phyloP scores from a whole-genome alignment of 73 alveolate genomes.

The Paraurostyla sp. region DNA sequence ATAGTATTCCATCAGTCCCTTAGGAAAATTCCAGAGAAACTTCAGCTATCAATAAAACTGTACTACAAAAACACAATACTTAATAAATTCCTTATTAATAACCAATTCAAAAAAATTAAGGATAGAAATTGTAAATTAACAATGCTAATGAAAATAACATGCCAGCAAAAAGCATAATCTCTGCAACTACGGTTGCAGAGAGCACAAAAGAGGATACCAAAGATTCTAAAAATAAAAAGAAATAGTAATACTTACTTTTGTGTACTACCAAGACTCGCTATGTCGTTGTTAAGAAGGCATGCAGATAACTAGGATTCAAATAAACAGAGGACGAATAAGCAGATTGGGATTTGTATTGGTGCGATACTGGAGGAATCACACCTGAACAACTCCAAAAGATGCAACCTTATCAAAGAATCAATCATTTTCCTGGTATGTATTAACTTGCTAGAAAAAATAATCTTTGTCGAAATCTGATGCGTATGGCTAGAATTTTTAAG shows the following conservation, averaged over 20 bases:
- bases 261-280: slow-evolving; percentile 27
- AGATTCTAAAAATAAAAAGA: not conserved
- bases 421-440: slow-evolving; percentile 64
- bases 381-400: slow-evolving; percentile 27
- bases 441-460: slow-evolving; percentile 36
- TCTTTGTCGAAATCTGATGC: slow-evolving; percentile 31
- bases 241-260: not conserved
- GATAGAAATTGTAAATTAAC: too few relatives aligned
- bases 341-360: slow-evolving; percentile 53
- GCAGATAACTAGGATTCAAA: slow-evolving; percentile 22
- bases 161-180: too few relatives aligned
- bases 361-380: slow-evolving; percentile 48
- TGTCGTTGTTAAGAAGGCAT: slow-evolving; percentile 50
- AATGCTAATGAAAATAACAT: too few relatives aligned
- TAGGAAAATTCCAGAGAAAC: slow-evolving; percentile 28
- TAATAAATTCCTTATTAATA: too few relatives aligned
- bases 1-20: not conserved
- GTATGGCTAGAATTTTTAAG: slow-evolving; percentile 34
- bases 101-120: too few relatives aligned
- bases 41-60: not conserved
- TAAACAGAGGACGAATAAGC: slow-evolving; percentile 23
- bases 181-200: not conserved
- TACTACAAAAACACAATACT: too few relatives aligned
- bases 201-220: not conserved
- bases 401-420: slow-evolving; percentile 48